phyloP scores from a whole-genome alignment of 202 grass and related monocot genomes.

The Musa balbisiana region DNA sequence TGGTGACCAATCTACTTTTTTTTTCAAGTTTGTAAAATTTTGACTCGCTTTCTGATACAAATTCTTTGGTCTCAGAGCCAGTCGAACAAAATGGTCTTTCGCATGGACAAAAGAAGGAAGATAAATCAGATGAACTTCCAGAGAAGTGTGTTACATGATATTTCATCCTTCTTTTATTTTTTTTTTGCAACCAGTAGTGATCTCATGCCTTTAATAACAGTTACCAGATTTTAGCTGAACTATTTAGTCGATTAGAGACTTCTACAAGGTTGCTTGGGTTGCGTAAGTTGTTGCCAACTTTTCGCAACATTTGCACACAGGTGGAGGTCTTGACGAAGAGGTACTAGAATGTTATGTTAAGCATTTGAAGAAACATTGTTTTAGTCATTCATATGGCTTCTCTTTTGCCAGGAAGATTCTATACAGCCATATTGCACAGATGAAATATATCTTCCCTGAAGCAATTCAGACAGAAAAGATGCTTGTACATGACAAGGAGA shows the following conservation, averaged over 20 bases:
- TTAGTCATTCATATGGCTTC: conserved; percentile 13
- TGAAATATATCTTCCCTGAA: conserved; percentile 84
- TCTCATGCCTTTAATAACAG: conserved; percentile 38
- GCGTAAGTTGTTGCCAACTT: conserved; percentile 59
- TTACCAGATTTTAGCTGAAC: conserved; percentile 43
- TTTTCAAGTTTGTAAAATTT: conserved; percentile 3
- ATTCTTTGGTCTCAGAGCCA: conserved; percentile 9
- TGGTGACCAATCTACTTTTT: conserved; percentile 13
- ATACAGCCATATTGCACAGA: conserved; percentile 66
- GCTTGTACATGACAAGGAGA: conserved; percentile 68
- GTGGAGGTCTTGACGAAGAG: conserved; percentile 79
- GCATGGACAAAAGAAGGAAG: background rate
- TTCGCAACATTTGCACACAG: conserved; percentile 62
- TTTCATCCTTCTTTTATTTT: conserved; percentile 17
- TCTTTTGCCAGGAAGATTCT: conserved; percentile 53
- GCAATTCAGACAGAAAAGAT: conserved; percentile 76
- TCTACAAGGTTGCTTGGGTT: conserved; percentile 78
- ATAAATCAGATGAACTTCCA: conserved; percentile 39
- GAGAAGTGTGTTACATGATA: conserved; percentile 54
- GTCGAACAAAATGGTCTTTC: conserved; percentile 9
- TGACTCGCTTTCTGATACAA: conserved; percentile 16
- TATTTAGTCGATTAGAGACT: conserved; percentile 78
- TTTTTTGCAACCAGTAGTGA: conserved; percentile 8
- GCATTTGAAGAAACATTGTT: conserved; percentile 10
- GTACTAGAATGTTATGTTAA: conserved; percentile 29